Percentiles rank a stretch among this genome's conserved stretches.
Evolutionary conservation across 805 yeast species (phyloP).

Genomic region (Lipomyces orientalis): DNA sequence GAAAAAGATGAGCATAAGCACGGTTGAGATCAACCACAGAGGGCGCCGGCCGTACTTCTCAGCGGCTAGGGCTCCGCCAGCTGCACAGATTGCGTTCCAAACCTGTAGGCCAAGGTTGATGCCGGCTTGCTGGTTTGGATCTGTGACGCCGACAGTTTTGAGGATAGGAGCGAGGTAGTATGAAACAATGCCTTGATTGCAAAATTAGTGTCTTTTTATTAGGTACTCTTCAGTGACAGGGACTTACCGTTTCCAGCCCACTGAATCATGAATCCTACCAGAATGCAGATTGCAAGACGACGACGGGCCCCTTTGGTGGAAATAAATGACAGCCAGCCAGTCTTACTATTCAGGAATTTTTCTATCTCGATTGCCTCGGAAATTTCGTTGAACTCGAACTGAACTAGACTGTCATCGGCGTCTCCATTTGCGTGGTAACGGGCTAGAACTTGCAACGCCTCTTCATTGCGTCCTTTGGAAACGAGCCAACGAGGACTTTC

Average conservation of each 20-base stretch:
- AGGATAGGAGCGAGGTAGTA: conserved; percentile 60
- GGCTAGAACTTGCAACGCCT: conserved; percentile 52
- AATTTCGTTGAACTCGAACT: conserved; percentile 46
- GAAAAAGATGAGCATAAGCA: conserved; percentile 49
- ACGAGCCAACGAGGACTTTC: conserved; percentile 57
- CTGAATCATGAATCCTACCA: conserved; percentile 51
- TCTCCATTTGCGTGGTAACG: conserved; percentile 52
- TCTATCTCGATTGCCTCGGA: conserved; percentile 51
- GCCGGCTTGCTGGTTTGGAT: conserved; percentile 51
- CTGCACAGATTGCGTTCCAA: conserved; percentile 48
- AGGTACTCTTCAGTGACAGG: background rate
- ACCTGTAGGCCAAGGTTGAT: conserved; percentile 59
- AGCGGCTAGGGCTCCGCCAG: conserved; percentile 35
- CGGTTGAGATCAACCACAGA: conserved; percentile 43
- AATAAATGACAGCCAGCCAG: conserved; percentile 50
- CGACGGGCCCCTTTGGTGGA: conserved; percentile 50
- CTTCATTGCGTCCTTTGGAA: conserved; percentile 50
- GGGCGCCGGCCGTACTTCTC: conserved; percentile 40
- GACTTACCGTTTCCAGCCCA: conserved; percentile 54
- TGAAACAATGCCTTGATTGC: conserved; percentile 50
- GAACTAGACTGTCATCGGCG: conserved; percentile 36
- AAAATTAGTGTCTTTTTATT: too few species aligned
- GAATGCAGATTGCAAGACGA: conserved; percentile 49
- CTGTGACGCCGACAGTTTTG: conserved; percentile 59
- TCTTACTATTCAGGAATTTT: conserved; percentile 42